Base-by-base conservation (phyloP, 1,284 basidiomycete species). In the Volvariella surrecta region DNA sequence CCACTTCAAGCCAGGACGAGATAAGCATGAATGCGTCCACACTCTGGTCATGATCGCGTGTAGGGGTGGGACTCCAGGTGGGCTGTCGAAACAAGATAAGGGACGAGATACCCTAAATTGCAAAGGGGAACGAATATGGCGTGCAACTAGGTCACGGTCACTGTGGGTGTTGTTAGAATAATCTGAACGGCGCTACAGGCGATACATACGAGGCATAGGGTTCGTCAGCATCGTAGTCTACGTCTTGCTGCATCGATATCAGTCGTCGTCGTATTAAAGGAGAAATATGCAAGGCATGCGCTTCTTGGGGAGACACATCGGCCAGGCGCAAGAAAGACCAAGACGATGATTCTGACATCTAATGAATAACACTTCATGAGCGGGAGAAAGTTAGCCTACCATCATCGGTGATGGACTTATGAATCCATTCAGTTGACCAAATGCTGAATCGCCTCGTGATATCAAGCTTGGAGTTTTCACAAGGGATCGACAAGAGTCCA, bases 391-490 rank as follows among this genome's bases (percentile, higher is more conserved):
- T 43, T 2, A 18, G 59, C 74, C 52, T 54, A 88, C 88, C 69
- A 42, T 80, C 66, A 40, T 82, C 68, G 46, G 78, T 71, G 24
- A 88, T 57, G n/a, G 89, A 89, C 35, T 66, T 67, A 51, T 84
- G 70, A 39, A 97, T 81, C 74, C 86, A 79, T 48, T 89, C 84
- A 0, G 83, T 74, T 0, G 81, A 76, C 95, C 96, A 99, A 46
- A 99, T 94, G 58, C 87, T 94, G 68, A 94, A 79, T 49, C 95
- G 65, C 49, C 80, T 85, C 46, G 71, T 66, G 41, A 93, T 45
- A 79, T 76, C 45, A 76, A 69, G 17, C 72, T 79, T 47, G 83
- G 67, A 60, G 18, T 71, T 57, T 54, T 84, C 75, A 6, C 69
- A 72, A 1, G 91, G 89, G 10, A 87, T 67, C 47, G 76, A 64